Conservation (phyloP, 2,329 filamentous ascomycete genomes). For the Aspergillus nomiae region DNA sequence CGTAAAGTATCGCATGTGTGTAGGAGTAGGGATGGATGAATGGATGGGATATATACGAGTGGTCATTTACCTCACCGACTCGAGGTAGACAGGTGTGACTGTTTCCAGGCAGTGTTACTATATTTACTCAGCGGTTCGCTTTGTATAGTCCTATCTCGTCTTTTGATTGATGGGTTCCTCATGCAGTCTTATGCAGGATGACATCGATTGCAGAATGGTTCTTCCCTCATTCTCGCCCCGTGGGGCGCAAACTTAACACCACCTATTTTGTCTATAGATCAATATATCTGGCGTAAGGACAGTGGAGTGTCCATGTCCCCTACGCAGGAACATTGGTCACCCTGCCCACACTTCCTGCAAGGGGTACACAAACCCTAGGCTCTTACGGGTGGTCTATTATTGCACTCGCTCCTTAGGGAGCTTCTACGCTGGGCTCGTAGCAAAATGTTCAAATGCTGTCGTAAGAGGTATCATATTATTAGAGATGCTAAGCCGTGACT, state of each 20-base stretch:
- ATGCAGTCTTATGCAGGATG: conserved; percentile 10
- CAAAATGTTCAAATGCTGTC: conserved; percentile 3
- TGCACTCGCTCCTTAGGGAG: neutral
- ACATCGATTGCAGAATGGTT: conserved; percentile 7
- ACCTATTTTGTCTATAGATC: neutral
- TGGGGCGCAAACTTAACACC: neutral
- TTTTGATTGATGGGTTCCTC: neutral
- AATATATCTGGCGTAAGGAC: neutral
- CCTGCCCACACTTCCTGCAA: neutral
- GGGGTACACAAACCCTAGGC: neutral
- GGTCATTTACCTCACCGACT: neutral
- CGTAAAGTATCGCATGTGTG: neutral
- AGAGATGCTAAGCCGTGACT: conserved; percentile 10
- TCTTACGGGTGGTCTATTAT: neutral
- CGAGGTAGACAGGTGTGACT: neutral
- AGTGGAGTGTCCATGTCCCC: neutral
- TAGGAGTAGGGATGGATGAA: neutral
- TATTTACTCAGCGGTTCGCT: neutral
- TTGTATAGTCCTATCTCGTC: neutral
- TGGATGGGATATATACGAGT: neutral
- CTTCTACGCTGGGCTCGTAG: neutral
- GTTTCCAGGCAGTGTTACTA: neutral
- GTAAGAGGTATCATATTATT: conserved; percentile 16
- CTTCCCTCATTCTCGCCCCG: neutral
- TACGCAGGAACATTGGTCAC: neutral